Evolutionary conservation across 2,329 filamentous ascomycete species (phyloP).

Genomic region (Fusarium heterosporum): DNA sequence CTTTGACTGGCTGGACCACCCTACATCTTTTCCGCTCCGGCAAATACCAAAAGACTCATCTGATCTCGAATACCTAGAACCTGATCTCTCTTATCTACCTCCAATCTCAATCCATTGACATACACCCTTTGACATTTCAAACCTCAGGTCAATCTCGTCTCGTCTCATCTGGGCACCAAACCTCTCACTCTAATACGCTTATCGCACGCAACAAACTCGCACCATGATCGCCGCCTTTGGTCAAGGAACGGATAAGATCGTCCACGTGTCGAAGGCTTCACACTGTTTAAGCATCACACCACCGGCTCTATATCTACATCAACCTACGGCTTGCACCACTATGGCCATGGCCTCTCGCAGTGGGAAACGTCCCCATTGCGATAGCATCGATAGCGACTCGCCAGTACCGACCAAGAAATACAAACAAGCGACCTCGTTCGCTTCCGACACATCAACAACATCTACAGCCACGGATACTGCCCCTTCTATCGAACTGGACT

Average conservation of each 20-base stretch:
- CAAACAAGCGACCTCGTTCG: constrained; percentile 45
- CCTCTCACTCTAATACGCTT: background rate
- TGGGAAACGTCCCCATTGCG: constrained; percentile 42
- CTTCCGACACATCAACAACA: constrained; percentile 40
- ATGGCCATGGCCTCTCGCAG: constrained; percentile 43
- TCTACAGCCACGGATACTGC: constrained; percentile 19
- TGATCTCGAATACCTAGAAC: constrained; percentile 23
- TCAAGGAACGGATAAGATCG: constrained; percentile 26
- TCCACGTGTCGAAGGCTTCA: constrained; percentile 23
- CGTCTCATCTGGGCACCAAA: constrained; percentile 1
- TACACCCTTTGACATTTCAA: background rate
- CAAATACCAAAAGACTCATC: constrained; percentile 41
- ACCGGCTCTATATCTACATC: constrained; percentile 21
- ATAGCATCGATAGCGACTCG: constrained; percentile 36
- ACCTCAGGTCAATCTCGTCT: background rate
- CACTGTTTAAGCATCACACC: constrained; percentile 24
- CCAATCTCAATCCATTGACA: constrained; percentile 10
- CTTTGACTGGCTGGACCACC: constrained; percentile 36
- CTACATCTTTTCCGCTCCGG: constrained; percentile 19
- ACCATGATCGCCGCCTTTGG: constrained; percentile 30
- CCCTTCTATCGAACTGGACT: constrained; percentile 34
- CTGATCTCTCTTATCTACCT: constrained; percentile 1
- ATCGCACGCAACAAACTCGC: background rate
- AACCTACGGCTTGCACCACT: constrained; percentile 14
- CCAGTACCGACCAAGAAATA: constrained; percentile 43